Evolutionary conservation across 148 eudicot species (phyloP).

Genomic region (Rheum nobile): DNA sequence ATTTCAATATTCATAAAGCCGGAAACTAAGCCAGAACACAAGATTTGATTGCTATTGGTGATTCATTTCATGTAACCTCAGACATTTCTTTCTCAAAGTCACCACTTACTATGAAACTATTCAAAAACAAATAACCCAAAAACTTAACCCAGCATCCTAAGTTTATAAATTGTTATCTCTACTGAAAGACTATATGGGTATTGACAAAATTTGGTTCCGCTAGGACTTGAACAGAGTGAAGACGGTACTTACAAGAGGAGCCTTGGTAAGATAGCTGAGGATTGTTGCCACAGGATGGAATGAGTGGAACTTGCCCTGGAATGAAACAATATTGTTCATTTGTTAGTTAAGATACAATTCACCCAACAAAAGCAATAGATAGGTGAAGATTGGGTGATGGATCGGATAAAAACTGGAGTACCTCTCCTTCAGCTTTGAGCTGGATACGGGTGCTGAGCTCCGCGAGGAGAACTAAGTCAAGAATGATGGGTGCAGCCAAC

Average conservation of each 20-base stretch:
- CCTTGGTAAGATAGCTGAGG: conserved; percentile 93
- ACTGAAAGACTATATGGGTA: neutral
- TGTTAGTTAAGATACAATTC: neutral
- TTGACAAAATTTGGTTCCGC: no score
- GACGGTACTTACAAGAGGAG: conserved; percentile 86
- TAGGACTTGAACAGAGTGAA: no score
- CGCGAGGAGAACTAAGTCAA: conserved; percentile 88
- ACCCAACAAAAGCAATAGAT: neutral
- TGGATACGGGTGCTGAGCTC: conserved; percentile 90
- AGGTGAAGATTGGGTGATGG: neutral
- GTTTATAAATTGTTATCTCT: neutral
- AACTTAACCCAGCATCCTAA: neutral
- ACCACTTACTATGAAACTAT: neutral
- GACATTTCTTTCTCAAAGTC: neutral
- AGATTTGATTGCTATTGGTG: neutral
- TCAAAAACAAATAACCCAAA: neutral
- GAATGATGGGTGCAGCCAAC: conserved; percentile 91
- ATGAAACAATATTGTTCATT: neutral
- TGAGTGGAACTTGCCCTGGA: conserved; percentile 84
- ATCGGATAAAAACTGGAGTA: conserved; percentile 6
- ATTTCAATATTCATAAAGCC: neutral
- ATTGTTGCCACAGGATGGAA: conserved; percentile 95
- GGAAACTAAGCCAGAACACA: neutral
- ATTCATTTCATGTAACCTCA: neutral
- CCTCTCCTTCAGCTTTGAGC: conserved; percentile 86